Percentiles rank a stretch among this genome's conserved stretches.
phyloP scores from a whole-genome alignment of 106 monocot genomes.

The Platanthera guangdongensis region DNA sequence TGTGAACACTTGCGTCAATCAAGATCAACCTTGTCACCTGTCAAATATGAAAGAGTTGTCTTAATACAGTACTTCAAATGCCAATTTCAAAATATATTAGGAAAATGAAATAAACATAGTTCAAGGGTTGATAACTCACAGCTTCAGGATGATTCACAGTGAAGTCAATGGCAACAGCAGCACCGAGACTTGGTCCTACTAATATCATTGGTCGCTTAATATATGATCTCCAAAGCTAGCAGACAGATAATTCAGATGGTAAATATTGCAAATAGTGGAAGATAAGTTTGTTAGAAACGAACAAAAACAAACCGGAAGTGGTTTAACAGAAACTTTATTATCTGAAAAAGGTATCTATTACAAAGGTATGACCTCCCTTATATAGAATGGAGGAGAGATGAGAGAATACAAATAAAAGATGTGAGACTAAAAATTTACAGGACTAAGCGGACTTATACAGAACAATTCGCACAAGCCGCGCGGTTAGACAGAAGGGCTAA shows the following conservation, averaged over 20 bases:
- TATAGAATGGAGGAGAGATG: too few species aligned
- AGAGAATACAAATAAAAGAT: too few species aligned
- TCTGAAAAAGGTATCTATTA: too few species aligned
- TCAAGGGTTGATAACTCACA: conserved; percentile 18
- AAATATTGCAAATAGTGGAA: neutral
- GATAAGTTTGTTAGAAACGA: too few species aligned
- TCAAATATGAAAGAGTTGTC: neutral
- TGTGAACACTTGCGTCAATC: conserved; percentile 75
- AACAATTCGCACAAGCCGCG: too few species aligned
- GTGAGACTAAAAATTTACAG: too few species aligned
- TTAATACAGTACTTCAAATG: neutral
- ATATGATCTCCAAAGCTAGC: conserved; percentile 74
- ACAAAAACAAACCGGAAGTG: too few species aligned
- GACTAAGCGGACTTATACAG: too few species aligned
- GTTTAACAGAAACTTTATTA: too few species aligned
- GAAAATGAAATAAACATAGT: conserved; percentile 4
- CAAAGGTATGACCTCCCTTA: too few species aligned
- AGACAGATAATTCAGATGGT: conserved; percentile 2
- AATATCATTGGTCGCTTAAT: conserved; percentile 80
- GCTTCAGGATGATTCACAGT: conserved; percentile 67
- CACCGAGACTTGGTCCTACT: conserved; percentile 96
- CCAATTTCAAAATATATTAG: neutral
- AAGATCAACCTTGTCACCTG: conserved; percentile 67
- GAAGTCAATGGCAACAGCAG: conserved; percentile 92
- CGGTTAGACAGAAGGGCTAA: too few species aligned